Base-by-base conservation (phyloP, 257 asterid species). In the Solanum lignicaule region DNA sequence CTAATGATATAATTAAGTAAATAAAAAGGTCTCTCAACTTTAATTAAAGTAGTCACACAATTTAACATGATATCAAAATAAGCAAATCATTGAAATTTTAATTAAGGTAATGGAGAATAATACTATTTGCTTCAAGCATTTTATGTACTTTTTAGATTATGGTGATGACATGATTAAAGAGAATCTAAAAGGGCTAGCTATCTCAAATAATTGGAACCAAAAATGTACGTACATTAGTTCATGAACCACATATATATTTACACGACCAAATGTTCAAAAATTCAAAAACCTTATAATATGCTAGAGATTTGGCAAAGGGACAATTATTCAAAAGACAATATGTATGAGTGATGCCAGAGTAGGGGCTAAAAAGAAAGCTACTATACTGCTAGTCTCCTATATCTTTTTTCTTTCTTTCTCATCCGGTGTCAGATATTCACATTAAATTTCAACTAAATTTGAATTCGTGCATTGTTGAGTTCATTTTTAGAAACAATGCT, bases 381-480 rank as follows among this genome's bases (percentile, higher is more conserved):
- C 21, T 14, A 43, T 43, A 65, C 32, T 32, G 33, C 35, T 65
- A 65, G 32, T n/a, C 31, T 29, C 16, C 3, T 29, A 0, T 62
- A 11, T 25, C 72, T 25, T 5, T 66, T 66, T 4, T 25, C 29
- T n/a, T 62, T 9, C 3, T 11, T 25, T 3, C 18, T 12, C 3
- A 1, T n/a, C 3, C 1, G 0, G 6, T 27, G 5, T 66, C 9
- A 5, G 10, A 1, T 66, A 13, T 1, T 15, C 8, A 1, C 0
- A 62, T 10, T 65, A 3, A 10, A 6, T n/a, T 25, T 14, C 11
- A 14, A 66, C 0, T 66, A 66, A 18, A 13, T 66, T 5, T 25
- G 0, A 12, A 13, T 66, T 27, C 1, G 0, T 2, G 18, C 9
- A 11, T 25, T 66, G 4, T 5, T 25, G 2, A 12, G 7, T 21